Percentiles rank a stretch among this genome's conserved stretches.
Evolutionary conservation across 2,329 filamentous ascomycete species (phyloP).

Genomic region (Cordyceps javanica): DNA sequence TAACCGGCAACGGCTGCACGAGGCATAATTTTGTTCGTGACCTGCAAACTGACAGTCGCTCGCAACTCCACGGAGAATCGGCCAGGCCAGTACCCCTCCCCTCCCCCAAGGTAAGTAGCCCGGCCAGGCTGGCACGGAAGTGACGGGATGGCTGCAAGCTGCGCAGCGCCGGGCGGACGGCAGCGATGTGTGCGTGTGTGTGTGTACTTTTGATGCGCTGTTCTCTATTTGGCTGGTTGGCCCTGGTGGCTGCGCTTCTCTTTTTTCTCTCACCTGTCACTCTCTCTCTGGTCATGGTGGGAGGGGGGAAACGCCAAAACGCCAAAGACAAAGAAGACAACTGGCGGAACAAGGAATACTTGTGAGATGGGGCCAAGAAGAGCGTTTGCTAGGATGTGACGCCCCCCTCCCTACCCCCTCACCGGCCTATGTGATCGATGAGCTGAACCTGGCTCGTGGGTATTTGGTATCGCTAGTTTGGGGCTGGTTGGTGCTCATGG

Average conservation of each 20-base stretch:
- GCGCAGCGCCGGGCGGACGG: neutral
- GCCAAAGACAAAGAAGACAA: neutral
- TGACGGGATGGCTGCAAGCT: too few relatives aligned
- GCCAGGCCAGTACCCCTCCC: too few relatives aligned
- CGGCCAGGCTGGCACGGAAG: too few relatives aligned
- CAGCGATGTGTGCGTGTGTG: neutral
- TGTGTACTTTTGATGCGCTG: neutral
- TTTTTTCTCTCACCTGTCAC: too few relatives aligned
- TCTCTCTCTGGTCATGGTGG: neutral
- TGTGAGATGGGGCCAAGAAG: neutral
- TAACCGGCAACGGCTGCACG: constrained; percentile 11
- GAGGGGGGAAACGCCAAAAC: neutral
- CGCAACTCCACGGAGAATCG: neutral
- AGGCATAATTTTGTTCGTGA: neutral
- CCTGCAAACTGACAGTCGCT: neutral
- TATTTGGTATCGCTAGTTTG: neutral
- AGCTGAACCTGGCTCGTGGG: constrained; percentile 1
- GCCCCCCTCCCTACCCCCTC: too few relatives aligned
- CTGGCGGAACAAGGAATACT: too few relatives aligned
- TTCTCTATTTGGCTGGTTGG: neutral
- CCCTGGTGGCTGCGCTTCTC: neutral
- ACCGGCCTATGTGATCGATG: constrained; percentile 11
- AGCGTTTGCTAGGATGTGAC: neutral
- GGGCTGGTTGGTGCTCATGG: neutral
- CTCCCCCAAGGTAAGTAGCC: too few relatives aligned